phyloP scores from a whole-genome alignment of 768 basidiomycete species.

The Tephrocybe sp. region DNA sequence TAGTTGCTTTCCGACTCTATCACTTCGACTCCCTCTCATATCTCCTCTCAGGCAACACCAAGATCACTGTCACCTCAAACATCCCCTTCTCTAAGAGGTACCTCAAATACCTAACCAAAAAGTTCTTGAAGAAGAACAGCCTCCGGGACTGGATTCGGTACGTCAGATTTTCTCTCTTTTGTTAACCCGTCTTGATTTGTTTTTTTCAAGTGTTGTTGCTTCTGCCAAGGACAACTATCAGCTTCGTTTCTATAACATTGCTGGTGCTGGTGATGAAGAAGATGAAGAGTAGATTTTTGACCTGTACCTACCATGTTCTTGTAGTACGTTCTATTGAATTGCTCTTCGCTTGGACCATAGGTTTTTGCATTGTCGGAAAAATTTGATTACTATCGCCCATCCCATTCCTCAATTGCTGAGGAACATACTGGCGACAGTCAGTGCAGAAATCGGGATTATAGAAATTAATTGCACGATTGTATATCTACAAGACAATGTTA shows the following conservation, averaged over 20 bases:
- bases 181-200: not conserved
- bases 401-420: no score
- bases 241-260: conserved; percentile 92
- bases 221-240: conserved; percentile 92
- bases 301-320: not conserved
- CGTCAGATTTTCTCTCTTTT: not conserved
- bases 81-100: conserved; percentile 96
- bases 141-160: conserved; percentile 96
- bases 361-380: no score
- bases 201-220: conserved; percentile 75
- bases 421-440: no score
- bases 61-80: conserved; percentile 80
- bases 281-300: conserved; percentile 23
- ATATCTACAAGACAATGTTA: not conserved
- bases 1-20: conserved; percentile 21
- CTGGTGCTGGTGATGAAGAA: conserved; percentile 32
- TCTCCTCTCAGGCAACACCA: conserved; percentile 59
- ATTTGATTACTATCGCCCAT: no score
- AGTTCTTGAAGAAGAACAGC: conserved; percentile 97
- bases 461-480: not conserved
- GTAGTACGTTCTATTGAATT: no score
- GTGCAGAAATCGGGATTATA: no score
- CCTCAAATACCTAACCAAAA: conserved; percentile 98
- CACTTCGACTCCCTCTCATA: not conserved
- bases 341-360: no score